A percentile compares a stretch with the other conserved stretches of the same genome.
Conservation (phyloP, 1,284 basidiomycete species). For the Fomes fomentarius region DNA sequence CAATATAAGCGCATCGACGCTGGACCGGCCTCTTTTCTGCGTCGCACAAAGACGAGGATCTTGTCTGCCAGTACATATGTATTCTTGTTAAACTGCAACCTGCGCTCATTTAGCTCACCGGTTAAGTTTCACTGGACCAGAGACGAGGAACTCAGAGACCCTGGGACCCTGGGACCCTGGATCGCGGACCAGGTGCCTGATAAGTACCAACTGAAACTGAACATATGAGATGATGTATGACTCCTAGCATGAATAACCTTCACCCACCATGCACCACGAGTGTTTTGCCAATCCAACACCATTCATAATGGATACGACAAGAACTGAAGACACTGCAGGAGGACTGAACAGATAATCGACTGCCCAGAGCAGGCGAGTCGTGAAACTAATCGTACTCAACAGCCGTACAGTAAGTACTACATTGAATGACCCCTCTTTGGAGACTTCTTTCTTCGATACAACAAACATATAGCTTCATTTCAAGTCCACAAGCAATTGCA, state of each 20-base stretch:
- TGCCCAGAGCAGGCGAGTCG: too few species aligned
- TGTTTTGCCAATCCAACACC: too few species aligned
- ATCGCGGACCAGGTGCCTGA: conserved; percentile 32
- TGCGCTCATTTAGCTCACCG: too few species aligned
- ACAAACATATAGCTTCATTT: background rate
- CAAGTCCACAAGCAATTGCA: too few species aligned
- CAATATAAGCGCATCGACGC: conserved; percentile 36
- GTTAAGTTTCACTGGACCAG: conserved; percentile 40
- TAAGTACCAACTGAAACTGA: background rate
- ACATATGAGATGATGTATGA: too few species aligned
- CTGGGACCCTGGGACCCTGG: conserved; percentile 33
- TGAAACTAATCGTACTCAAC: conserved; percentile 14
- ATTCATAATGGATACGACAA: too few species aligned
- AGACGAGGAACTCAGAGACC: conserved; percentile 36
- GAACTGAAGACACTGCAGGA: too few species aligned
- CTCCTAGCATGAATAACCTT: too few species aligned
- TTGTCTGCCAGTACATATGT: conserved; percentile 37
- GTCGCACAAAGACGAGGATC: conserved; percentile 35
- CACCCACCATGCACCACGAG: background rate
- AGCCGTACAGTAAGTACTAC: conserved; percentile 20
- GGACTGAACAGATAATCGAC: too few species aligned
- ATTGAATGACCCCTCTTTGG: conserved; percentile 5
- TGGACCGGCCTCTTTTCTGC: conserved; percentile 33
- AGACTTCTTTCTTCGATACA: conserved; percentile 13
- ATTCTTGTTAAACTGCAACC: too few species aligned